phyloP scores from a whole-genome alignment of 2,329 filamentous ascomycete genomes.

The Cephalotrichum gorgonifer region DNA sequence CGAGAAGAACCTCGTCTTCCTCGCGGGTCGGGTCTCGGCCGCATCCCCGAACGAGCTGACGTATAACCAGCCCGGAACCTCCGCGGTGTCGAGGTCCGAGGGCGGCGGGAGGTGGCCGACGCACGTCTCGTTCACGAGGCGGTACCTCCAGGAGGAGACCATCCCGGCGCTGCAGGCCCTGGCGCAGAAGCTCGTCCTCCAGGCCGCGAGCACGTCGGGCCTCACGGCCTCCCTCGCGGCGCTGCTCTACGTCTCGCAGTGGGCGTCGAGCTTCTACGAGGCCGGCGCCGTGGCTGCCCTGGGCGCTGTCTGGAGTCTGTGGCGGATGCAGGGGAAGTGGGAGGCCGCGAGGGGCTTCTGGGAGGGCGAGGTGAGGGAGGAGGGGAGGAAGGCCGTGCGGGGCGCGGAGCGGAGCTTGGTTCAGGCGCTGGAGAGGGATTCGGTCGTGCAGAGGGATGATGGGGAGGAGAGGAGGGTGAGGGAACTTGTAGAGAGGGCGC shows the following conservation, averaged over 20 bases:
- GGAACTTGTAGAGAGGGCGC: conserved; percentile 36
- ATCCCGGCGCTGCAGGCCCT: conserved; percentile 62
- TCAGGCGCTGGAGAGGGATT: conserved; percentile 28
- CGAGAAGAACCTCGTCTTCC: conserved; percentile 73
- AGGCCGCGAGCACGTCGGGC: conserved; percentile 63
- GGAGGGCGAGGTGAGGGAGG: conserved; percentile 57
- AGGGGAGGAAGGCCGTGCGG: conserved; percentile 52
- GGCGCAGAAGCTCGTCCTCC: conserved; percentile 63
- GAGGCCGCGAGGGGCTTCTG: conserved; percentile 49
- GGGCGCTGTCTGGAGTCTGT: conserved; percentile 48
- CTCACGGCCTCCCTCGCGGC: conserved; percentile 44
- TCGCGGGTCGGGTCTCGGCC: conserved; percentile 47
- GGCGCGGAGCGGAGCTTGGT: conserved; percentile 43
- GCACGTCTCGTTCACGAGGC: conserved; percentile 62
- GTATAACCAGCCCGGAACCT: not conserved
- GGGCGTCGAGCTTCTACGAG: conserved; percentile 46
- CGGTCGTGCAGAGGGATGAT: conserved; percentile 12
- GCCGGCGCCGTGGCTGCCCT: conserved; percentile 51
- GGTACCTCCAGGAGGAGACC: conserved; percentile 53
- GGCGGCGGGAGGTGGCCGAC: conserved; percentile 53
- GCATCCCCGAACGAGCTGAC: conserved; percentile 32
- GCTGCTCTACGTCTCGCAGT: conserved; percentile 45
- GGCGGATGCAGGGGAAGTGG: conserved; percentile 52
- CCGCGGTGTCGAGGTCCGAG: not conserved
- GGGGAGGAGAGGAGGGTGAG: conserved; percentile 28